These are phyloP conservation scores for Wallemia ichthyophaga DNA, from an alignment of 1,284 basidiomycete genomes.

Conservation along the genomic window DNA sequence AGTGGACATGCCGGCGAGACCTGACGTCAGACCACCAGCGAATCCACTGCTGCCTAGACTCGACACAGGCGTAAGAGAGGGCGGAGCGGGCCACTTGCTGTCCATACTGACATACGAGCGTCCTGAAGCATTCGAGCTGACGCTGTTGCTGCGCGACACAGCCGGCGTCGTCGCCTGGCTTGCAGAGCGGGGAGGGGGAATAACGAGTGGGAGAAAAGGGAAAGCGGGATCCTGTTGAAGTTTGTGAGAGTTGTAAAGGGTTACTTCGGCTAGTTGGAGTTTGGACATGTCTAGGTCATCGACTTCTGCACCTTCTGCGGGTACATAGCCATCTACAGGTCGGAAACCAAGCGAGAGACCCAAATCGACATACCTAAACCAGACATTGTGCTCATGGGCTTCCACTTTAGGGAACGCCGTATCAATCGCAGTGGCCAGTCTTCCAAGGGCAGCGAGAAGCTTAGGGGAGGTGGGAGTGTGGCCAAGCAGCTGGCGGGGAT, in stretches of 20 bases:
- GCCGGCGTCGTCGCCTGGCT: neutral
- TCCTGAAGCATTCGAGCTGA: neutral
- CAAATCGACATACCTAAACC: neutral
- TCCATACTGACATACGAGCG: neutral
- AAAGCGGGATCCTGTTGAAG: neutral
- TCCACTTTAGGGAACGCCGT: neutral
- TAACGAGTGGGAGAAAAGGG: neutral
- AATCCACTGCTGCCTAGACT: neutral
- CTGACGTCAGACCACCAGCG: neutral
- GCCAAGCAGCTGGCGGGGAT: neutral
- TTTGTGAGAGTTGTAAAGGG: neutral
- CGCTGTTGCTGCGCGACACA: neutral
- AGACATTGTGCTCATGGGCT: neutral
- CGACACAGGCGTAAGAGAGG: neutral
- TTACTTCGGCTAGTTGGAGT: neutral
- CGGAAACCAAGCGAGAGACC: neutral
- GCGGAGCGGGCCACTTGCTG: neutral
- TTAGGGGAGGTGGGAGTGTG: neutral
- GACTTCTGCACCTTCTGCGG: neutral
- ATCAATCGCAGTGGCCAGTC: neutral
- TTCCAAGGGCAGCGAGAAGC: neutral
- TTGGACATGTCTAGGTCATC: neutral
- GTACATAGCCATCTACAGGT: neutral
- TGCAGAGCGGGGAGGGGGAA: neutral
- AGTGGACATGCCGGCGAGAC: neutral